Conservation (phyloP, 305 asterid genomes). For the Fraxinus dipetala region DNA sequence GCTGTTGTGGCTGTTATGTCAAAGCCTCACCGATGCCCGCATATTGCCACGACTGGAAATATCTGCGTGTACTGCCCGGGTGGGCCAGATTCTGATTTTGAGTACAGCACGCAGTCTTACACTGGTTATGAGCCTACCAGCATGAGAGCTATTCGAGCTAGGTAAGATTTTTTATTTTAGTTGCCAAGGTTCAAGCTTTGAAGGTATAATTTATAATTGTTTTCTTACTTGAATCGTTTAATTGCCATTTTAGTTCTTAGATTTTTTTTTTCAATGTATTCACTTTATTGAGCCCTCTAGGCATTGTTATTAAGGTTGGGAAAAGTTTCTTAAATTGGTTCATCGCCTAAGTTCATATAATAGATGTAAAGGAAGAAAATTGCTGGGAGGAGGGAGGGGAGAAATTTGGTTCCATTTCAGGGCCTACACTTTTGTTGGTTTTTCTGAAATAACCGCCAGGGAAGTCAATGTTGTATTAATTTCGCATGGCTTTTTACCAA, state of each 20-base stretch:
- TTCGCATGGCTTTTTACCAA: not conserved
- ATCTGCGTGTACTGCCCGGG: constrained; percentile 89
- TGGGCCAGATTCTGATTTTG: constrained; percentile 88
- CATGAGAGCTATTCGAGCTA: constrained; percentile 97
- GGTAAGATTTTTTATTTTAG: constrained; percentile 37
- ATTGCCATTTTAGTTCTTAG: not conserved
- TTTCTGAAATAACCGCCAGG: not conserved
- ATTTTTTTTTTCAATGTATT: not conserved
- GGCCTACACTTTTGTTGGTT: not conserved
- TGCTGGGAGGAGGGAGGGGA: not conserved
- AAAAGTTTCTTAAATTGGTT: not conserved
- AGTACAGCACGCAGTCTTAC: constrained; percentile 94
- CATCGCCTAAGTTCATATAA: not conserved
- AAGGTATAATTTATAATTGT: not conserved
- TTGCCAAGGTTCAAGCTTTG: not conserved
- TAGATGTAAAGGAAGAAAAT: not conserved
- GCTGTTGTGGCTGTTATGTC: constrained; percentile 99
- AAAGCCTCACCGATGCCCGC: constrained; percentile 95
- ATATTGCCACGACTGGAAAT: constrained; percentile 82
- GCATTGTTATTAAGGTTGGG: not conserved
- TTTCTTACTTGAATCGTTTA: not conserved
- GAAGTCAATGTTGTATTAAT: not conserved
- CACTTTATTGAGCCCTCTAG: not conserved
- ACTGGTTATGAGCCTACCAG: constrained; percentile 99
- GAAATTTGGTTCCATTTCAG: not conserved